Percentiles rank a stretch among this genome's conserved stretches.
These are phyloP conservation scores for Phytophthora brassicae DNA, from an alignment of 352 stramenopile genomes.

Conservation along the genomic window DNA sequence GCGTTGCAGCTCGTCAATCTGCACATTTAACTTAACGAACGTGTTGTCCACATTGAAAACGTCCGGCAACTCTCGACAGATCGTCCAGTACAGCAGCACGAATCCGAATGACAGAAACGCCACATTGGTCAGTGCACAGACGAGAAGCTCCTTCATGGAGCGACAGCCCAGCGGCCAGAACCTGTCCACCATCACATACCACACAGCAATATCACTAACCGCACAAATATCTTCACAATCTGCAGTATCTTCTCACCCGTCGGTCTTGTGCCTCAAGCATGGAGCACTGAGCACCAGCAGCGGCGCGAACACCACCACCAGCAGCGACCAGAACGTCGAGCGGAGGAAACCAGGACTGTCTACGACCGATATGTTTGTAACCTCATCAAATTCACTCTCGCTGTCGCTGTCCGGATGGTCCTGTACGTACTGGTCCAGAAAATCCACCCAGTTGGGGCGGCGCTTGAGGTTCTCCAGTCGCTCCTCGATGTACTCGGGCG, in stretches of 20 bases:
- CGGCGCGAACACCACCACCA: constrained; percentile 48
- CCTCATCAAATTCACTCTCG: constrained; percentile 40
- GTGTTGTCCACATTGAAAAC: constrained; percentile 34
- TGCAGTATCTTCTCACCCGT: constrained; percentile 38
- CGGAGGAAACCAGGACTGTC: constrained; percentile 40
- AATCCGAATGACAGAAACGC: constrained; percentile 47
- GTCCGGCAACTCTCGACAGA: constrained; percentile 65
- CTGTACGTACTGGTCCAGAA: constrained; percentile 75
- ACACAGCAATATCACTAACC: not conserved
- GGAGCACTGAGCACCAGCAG: constrained; percentile 62
- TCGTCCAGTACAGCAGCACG: constrained; percentile 55
- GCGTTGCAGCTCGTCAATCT: constrained; percentile 40
- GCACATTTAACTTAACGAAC: constrained; percentile 44
- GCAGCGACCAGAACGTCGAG: constrained; percentile 59
- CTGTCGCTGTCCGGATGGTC: constrained; percentile 46
- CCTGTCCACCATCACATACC: constrained; percentile 34
- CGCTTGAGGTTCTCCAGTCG: constrained; percentile 87
- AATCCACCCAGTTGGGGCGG: constrained; percentile 57
- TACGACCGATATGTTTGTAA: constrained; percentile 10
- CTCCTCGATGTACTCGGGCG: constrained; percentile 84
- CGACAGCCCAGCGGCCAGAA: constrained; percentile 72
- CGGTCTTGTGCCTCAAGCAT: constrained; percentile 51
- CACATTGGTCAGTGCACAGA: constrained; percentile 47
- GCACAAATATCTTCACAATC: not conserved
- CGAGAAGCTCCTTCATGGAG: constrained; percentile 54